Conservation (phyloP, 352 stramenopile species). For the Phytophthora hybrid region DNA sequence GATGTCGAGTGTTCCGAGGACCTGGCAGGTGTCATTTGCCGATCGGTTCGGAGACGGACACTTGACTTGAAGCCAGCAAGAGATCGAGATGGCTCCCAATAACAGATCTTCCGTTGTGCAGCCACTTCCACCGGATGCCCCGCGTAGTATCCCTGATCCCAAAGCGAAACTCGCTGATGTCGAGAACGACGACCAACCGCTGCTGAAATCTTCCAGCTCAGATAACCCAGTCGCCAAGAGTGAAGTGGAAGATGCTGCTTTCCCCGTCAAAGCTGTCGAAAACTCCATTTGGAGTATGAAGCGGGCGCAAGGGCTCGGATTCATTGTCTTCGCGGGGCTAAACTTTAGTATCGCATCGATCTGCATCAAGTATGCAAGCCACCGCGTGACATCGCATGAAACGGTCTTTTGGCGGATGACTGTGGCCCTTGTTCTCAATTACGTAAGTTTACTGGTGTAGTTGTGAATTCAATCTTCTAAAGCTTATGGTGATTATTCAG, state of each 20-base stretch:
- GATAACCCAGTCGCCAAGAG: slow-evolving; percentile 24
- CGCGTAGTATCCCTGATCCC: slow-evolving; percentile 13
- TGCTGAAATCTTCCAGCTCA: slow-evolving; percentile 17
- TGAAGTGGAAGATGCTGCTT: slow-evolving; percentile 9
- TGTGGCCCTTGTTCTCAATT: slow-evolving; percentile 62
- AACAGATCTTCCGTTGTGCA: slow-evolving; percentile 18
- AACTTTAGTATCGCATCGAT: slow-evolving; percentile 75
- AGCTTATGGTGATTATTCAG: slow-evolving; percentile 24
- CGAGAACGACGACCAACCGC: slow-evolving; percentile 34
- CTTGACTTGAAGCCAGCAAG: neutral
- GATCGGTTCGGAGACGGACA: slow-evolving; percentile 3
- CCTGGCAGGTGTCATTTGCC: slow-evolving; percentile 11
- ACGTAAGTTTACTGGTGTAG: slow-evolving; percentile 32
- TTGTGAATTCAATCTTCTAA: neutral
- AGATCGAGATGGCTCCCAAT: slow-evolving; percentile 10
- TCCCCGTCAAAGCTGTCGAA: slow-evolving; percentile 5
- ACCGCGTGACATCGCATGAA: slow-evolving; percentile 64
- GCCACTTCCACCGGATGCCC: slow-evolving; percentile 25
- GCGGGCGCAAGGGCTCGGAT: slow-evolving; percentile 45
- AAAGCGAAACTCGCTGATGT: slow-evolving; percentile 23
- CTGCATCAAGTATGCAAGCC: slow-evolving; percentile 71
- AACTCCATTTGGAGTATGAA: slow-evolving; percentile 28
- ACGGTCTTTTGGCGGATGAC: slow-evolving; percentile 67
- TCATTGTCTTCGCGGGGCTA: slow-evolving; percentile 59
- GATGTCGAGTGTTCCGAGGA: neutral